Evolutionary conservation across 2,329 filamentous ascomycete species (phyloP), one percentile per base, ranked within the genome.

Genomic region (Cryphonectria parasitica): DNA sequence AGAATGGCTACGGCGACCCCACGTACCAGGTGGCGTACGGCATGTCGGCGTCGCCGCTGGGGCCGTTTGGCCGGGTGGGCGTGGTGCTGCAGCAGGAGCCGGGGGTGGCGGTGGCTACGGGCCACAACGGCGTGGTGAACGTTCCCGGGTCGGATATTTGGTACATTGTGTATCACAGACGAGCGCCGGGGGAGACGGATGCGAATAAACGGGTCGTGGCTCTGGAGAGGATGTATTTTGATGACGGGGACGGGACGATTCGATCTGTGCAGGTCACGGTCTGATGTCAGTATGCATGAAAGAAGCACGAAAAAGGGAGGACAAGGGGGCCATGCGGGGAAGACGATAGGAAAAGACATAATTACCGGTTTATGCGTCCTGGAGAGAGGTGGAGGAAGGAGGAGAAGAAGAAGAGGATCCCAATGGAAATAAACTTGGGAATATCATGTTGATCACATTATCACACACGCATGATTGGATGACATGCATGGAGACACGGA

Each of bases 61-160:
- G 71, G 5, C 71, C 71, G 7, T 72, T 67, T 25, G 4, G 25
- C 17, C 13, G 25, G 31, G n/a, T 19, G 22, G 68, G 41, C 13
- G 63, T 67, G 19, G 60, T 72, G 22, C 56, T 72, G 31, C 31
- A 41, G 25, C 62, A 70, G 66, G 39, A 67, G 31, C 43, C 62
- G 4, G 41, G 28, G n/a, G 49, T 70, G 22, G 68, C 71, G 15
- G 68, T 68, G 17, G 65, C 65, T 3, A 68, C 71, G 7, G 68
- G 71, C n/a, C 68, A 72, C 34, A 68, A 67, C 52, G 43, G 64
- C 31, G 66, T 72, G 17, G n/a, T 72, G 52, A 70, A 72, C 25
- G 25, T 68, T 17, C 71, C 71, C 4, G 71, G 68, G 22, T 70
- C 71, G 41, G 71, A 72, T 15, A 54, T 61, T n/a, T 72, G 68